Evolutionary conservation across 768 basidiomycete genomes (phyloP).

Genomic region (Russula vinacea): DNA sequence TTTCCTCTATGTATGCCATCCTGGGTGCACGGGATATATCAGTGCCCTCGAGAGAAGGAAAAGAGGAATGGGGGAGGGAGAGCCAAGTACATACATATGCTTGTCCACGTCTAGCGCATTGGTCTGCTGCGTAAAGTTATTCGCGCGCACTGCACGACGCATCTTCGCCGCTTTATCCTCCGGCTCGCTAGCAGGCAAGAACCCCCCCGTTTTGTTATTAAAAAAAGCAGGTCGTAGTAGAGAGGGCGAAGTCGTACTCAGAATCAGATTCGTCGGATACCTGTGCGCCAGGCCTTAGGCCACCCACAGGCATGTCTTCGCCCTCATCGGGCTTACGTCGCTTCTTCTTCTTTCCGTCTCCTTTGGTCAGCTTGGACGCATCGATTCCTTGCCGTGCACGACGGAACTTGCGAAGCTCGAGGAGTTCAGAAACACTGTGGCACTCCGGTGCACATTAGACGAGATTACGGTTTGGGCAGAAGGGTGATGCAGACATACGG

Average conservation of each 20-base stretch:
- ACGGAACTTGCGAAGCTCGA: conserved; percentile 77
- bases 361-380: conserved; percentile 75
- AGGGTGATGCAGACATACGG: conserved; percentile 44
- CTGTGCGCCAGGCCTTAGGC: conserved; percentile 51
- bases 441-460: conserved; percentile 21
- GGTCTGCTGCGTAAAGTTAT: conserved; percentile 97
- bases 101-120: conserved; percentile 96
- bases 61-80: background rate
- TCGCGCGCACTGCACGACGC: conserved; percentile 69
- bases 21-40: conserved; percentile 45
- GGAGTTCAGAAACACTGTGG: conserved; percentile 71
- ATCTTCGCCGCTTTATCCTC: conserved; percentile 69
- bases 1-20: conserved; percentile 98
- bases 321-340: conserved; percentile 47
- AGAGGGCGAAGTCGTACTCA: conserved; percentile 48
- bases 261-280: conserved; percentile 44
- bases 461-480: background rate
- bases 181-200: conserved; percentile 45
- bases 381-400: conserved; percentile 81
- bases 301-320: conserved; percentile 47
- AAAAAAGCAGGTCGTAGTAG: background rate
- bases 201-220: no score
- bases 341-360: conserved; percentile 75
- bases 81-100: conserved; percentile 70
- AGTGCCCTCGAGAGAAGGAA: background rate